These are phyloP conservation scores for Trypanosomatidae sp. DNA, from an alignment of 208 protist genomes.

Conservation along the genomic window DNA sequence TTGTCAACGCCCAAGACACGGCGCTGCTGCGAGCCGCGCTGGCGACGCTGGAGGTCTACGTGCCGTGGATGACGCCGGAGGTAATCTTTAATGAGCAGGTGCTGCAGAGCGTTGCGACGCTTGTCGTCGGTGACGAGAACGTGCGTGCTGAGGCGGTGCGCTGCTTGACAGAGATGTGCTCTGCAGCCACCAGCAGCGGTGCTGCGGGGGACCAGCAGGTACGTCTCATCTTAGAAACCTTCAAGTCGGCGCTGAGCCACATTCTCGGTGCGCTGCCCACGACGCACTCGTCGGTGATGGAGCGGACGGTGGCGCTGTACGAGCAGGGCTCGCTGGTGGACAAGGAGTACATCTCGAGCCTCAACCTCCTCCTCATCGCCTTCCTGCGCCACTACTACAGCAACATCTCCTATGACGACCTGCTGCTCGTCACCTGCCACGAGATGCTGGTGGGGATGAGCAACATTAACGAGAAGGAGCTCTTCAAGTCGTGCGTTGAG, in stretches of 20 bases:
- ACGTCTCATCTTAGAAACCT: conserved; percentile 64
- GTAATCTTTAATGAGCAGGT: conserved; percentile 71
- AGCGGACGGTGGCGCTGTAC: conserved; percentile 63
- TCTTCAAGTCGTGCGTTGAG: conserved; percentile 99
- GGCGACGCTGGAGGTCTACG: conserved; percentile 77
- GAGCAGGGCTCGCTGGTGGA: conserved; percentile 61
- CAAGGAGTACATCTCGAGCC: conserved; percentile 87
- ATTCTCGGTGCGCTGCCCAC: conserved; percentile 75
- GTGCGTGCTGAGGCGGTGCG: conserved; percentile 51
- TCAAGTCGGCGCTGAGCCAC: conserved; percentile 54
- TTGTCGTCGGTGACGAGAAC: conserved; percentile 41
- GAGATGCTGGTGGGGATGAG: conserved; percentile 95
- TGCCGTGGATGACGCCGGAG: conserved; percentile 83
- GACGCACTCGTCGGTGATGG: conserved; percentile 59
- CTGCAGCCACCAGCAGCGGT: conserved; percentile 35
- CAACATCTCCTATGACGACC: conserved; percentile 88
- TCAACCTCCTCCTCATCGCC: conserved; percentile 93
- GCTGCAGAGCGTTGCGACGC: conserved; percentile 42
- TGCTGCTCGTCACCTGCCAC: conserved; percentile 80
- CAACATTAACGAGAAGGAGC: conserved; percentile 94
- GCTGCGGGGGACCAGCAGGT: conserved; percentile 58
- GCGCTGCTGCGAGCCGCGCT: conserved; percentile 67
- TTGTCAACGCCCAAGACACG: conserved; percentile 42
- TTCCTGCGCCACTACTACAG: conserved; percentile 93
- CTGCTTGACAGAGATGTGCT: conserved; percentile 78